Percentiles rank a stretch among this genome's conserved stretches.
These are phyloP conservation scores for Candida golubevii DNA, from an alignment of 805 yeast genomes.

Conservation along the genomic window DNA sequence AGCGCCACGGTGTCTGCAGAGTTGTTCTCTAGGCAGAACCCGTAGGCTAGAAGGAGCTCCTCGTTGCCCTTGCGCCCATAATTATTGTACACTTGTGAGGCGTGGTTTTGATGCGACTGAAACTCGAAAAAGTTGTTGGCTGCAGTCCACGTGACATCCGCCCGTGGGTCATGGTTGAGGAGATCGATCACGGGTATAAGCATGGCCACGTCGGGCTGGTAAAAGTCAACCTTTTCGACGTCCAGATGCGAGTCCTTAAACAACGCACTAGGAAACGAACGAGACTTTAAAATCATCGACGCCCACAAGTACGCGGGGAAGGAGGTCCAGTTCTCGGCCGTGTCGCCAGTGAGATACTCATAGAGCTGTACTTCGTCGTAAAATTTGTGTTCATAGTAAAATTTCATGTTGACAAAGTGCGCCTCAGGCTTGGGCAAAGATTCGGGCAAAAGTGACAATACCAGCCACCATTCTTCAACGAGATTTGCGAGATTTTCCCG, in stretches of 20 bases:
- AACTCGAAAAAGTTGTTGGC: conserved; percentile 34
- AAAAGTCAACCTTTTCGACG: conserved; percentile 14
- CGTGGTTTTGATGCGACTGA: conserved; percentile 27
- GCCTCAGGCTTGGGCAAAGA: conserved; percentile 25
- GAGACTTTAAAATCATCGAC: conserved; percentile 58
- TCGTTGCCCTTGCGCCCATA: conserved; percentile 89
- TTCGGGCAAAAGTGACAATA: conserved; percentile 30
- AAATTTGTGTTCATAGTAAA: conserved; percentile 40
- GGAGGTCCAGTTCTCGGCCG: conserved; percentile 50
- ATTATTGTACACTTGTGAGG: conserved; percentile 58
- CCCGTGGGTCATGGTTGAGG: conserved; percentile 63
- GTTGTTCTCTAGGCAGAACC: conserved; percentile 62
- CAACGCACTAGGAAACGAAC: conserved; percentile 78
- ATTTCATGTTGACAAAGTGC: conserved; percentile 39
- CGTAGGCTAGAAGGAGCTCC: conserved; percentile 76
- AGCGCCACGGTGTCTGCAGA: conserved; percentile 56
- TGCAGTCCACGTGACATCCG: conserved; percentile 61
- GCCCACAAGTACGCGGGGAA: conserved; percentile 78
- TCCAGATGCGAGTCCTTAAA: conserved; percentile 31
- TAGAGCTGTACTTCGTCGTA: conserved; percentile 33
- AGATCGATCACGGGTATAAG: conserved; percentile 75
- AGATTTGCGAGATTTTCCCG: conserved; percentile 42
- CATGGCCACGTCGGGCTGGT: conserved; percentile 51
- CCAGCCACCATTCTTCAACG: conserved; percentile 59
- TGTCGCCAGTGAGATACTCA: conserved; percentile 19